Percentiles rank a stretch among this genome's conserved stretches.
phyloP scores from a whole-genome alignment of 495 filamentous ascomycete species.

The Penicillium antarcticum region DNA sequence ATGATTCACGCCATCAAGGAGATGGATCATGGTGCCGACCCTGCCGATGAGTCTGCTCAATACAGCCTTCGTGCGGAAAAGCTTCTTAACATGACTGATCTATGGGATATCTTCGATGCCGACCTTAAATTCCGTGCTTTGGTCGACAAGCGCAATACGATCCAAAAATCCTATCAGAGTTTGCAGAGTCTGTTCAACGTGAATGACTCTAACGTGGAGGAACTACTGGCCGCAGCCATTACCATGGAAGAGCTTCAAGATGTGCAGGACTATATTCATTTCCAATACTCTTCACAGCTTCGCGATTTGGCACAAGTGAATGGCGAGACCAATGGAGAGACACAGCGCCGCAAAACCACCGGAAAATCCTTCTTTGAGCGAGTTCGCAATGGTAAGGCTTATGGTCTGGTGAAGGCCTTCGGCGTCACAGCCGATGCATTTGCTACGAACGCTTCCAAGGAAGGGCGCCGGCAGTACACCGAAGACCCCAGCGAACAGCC shows the following conservation, averaged over 20 bases:
- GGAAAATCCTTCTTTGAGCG: slow-evolving; percentile 75
- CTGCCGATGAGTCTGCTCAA: slow-evolving; percentile 63
- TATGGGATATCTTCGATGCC: slow-evolving; percentile 91
- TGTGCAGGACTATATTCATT: slow-evolving; percentile 93
- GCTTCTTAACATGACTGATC: slow-evolving; percentile 83
- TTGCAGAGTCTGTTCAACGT: slow-evolving; percentile 55
- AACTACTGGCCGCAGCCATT: slow-evolving; percentile 68
- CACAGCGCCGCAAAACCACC: slow-evolving; percentile 75
- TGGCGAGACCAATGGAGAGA: slow-evolving; percentile 43
- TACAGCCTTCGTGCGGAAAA: slow-evolving; percentile 80
- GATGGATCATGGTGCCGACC: slow-evolving; percentile 45
- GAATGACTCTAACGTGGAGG: slow-evolving; percentile 62
- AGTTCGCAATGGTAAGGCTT: slow-evolving; percentile 72
- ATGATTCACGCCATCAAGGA: slow-evolving; percentile 87
- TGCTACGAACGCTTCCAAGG: slow-evolving; percentile 76
- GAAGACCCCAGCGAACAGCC: slow-evolving; percentile 77
- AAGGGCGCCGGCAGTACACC: slow-evolving; percentile 72
- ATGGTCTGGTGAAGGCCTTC: slow-evolving; percentile 80
- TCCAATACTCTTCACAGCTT: slow-evolving; percentile 81
- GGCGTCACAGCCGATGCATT: slow-evolving; percentile 87
- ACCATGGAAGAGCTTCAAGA: slow-evolving; percentile 95
- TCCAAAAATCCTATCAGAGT: slow-evolving; percentile 73
- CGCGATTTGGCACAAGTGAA: slow-evolving; percentile 66
- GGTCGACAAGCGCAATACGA: slow-evolving; percentile 79
- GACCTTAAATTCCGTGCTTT: slow-evolving; percentile 92